Percentiles rank a stretch among this genome's conserved stretches.
Conservation (phyloP, 306 rosid species). For the Trichosanthes cucumerina region DNA sequence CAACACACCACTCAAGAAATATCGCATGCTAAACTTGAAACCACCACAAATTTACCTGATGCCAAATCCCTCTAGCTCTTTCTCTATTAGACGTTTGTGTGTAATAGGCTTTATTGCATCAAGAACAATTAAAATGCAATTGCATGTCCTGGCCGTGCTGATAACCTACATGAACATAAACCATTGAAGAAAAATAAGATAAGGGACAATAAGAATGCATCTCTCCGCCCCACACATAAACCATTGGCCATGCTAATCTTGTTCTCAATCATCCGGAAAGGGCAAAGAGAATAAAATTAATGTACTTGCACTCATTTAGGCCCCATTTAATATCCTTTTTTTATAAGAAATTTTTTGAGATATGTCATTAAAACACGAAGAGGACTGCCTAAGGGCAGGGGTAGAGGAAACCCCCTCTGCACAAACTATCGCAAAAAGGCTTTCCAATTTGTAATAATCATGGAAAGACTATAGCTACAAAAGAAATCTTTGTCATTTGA, state of each 20-base stretch:
- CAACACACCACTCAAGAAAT: background rate
- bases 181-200: constrained; percentile 13
- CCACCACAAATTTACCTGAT: constrained; percentile 49
- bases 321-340: background rate
- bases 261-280: background rate
- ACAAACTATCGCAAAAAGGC: background rate
- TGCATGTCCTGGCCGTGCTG: constrained; percentile 98
- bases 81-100: constrained; percentile 90
- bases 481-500: background rate
- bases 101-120: constrained; percentile 99
- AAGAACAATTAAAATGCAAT: constrained; percentile 88
- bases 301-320: background rate
- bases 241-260: too few species aligned
- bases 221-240: background rate
- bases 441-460: background rate
- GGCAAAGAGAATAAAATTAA: background rate
- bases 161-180: constrained; percentile 60
- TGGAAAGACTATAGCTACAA: background rate
- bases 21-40: constrained; percentile 8
- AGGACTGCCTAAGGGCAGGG: background rate
- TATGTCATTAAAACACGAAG: background rate
- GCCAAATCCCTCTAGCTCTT: constrained; percentile 99
- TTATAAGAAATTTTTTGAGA: background rate
- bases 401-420: background rate
- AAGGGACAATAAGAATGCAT: background rate